Conservation (phyloP, 192 early-diverging fungal species). For the Backusella luteola region DNA sequence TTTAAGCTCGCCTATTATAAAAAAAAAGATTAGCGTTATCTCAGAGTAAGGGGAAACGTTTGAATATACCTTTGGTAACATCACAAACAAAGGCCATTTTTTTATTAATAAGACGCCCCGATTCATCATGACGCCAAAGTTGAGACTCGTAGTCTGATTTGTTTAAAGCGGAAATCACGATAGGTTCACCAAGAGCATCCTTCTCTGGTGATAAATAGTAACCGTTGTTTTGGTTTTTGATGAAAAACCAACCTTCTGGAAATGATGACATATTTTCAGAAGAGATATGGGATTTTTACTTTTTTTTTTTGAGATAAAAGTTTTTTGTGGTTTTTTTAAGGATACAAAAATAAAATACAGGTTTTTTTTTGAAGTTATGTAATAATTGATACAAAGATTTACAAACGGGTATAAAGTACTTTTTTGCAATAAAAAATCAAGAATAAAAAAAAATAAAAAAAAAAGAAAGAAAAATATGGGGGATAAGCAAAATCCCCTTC, state of each 20-base stretch:
- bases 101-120: slow-evolving; percentile 27
- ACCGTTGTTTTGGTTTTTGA: slow-evolving; percentile 13
- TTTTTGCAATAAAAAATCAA: not conserved
- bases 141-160: slow-evolving; percentile 20
- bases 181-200: not conserved
- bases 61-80: slow-evolving; percentile 16
- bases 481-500: not conserved
- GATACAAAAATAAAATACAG: not conserved
- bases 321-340: not conserved
- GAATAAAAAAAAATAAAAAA: not conserved
- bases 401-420: not conserved
- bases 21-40: not conserved
- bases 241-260: slow-evolving; percentile 30
- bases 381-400: not conserved
- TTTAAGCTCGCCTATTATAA: slow-evolving; percentile 17
- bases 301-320: not conserved
- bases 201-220: slow-evolving; percentile 8
- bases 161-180: not conserved
- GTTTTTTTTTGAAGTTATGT: not conserved
- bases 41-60: not conserved
- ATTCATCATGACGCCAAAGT: slow-evolving; percentile 22
- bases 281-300: not conserved
- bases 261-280: slow-evolving; percentile 19
- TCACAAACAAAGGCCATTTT: slow-evolving; percentile 25
- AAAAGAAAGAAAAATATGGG: slow-evolving; percentile 1